Percentiles rank a stretch among this genome's conserved stretches.
phyloP scores from a whole-genome alignment of 768 basidiomycete genomes.

The Tulasnella sp. region DNA sequence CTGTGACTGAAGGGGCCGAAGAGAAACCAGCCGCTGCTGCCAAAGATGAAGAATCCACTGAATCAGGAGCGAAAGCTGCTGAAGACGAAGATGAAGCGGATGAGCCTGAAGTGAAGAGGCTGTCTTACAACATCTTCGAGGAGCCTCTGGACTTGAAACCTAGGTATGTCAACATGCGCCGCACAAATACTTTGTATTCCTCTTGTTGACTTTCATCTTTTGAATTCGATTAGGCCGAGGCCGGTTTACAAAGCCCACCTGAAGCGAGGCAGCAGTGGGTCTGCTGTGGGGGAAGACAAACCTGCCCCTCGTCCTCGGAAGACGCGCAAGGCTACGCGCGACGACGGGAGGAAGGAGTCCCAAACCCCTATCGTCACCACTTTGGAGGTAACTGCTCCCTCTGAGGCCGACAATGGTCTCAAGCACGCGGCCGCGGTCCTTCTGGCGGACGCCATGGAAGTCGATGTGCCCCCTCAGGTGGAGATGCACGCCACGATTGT shows the following conservation, averaged over 20 bases:
- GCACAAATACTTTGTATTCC: too few relatives aligned
- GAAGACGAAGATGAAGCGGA: conserved; percentile 3
- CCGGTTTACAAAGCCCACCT: conserved; percentile 12
- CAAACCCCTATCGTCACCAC: not conserved
- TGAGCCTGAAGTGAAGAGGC: not conserved
- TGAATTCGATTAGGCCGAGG: not conserved
- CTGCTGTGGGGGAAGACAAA: conserved; percentile 1
- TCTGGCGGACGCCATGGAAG: not conserved
- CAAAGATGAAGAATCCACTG: not conserved
- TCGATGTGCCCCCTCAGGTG: not conserved
- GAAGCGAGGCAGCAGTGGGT: conserved; percentile 13
- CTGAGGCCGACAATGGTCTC: not conserved
- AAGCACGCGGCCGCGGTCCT: not conserved
- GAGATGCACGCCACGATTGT: too few relatives aligned
- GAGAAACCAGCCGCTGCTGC: not conserved
- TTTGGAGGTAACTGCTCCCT: not conserved
- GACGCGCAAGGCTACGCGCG: not conserved
- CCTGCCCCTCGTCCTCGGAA: conserved; percentile 1
- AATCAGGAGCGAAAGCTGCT: not conserved
- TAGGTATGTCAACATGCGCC: conserved; percentile 1
- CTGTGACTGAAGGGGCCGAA: not conserved
- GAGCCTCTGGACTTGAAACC: conserved; percentile 13
- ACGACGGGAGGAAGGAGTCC: conserved; percentile 5
- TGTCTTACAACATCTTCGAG: conserved; percentile 7
- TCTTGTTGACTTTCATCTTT: not conserved